phyloP scores from a whole-genome alignment of 148 eudicot genomes.

The Vaccinium myrtillus region DNA sequence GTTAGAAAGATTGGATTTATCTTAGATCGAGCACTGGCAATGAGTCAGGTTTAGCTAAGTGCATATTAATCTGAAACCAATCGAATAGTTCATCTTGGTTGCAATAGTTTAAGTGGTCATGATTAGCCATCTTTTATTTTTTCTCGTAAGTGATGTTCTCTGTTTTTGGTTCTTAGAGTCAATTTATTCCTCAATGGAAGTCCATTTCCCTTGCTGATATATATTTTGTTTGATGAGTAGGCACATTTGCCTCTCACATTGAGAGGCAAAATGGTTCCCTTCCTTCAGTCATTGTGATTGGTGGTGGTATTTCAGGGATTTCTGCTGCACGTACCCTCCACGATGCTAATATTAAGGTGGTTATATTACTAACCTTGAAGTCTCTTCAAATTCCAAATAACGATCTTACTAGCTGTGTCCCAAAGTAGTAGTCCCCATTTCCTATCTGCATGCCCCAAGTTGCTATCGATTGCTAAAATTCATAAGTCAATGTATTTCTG shows the following conservation, averaged over 20 bases:
- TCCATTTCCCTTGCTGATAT: conserved; percentile 14
- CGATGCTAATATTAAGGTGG: conserved; percentile 84
- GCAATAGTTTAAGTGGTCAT: not conserved
- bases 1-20: not conserved
- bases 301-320: conserved; percentile 96
- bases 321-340: conserved; percentile 79
- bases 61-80: conserved; percentile 1
- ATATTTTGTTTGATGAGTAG: conserved; percentile 32
- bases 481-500: not conserved
- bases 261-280: conserved; percentile 44
- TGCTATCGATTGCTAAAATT: not conserved
- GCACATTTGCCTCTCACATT: conserved; percentile 36
- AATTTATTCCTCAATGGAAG: not conserved
- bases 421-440: conserved; percentile 5
- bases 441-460: not conserved
- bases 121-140: not conserved
- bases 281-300: conserved; percentile 88
- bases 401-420: not conserved
- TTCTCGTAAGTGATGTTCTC: not conserved
- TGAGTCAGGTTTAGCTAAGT: not conserved
- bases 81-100: not conserved
- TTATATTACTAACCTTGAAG: not conserved
- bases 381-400: not conserved
- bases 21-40: not conserved
- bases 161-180: not conserved